Evolutionary conservation across 129 eudicot species (phyloP), one percentile per base, ranked within the genome.

Genomic region (Chrysanthemum seticuspe): DNA sequence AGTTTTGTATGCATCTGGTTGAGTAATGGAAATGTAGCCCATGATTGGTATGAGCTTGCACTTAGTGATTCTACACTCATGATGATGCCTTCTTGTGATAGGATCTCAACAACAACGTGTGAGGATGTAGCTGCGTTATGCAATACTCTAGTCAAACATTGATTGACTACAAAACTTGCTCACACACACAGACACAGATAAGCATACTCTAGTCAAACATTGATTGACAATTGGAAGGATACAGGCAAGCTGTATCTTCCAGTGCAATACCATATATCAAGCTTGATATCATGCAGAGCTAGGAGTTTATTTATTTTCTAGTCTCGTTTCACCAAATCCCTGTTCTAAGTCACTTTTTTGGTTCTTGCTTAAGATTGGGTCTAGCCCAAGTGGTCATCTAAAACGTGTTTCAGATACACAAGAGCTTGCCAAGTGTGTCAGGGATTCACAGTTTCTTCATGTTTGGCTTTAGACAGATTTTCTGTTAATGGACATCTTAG

Each of bases 371-470:
- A 27, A 21, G 4, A 15, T 25, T 27, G n/a, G 36, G 7, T 23
- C 19, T 57, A 57, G 62, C 6, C 62, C 62, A 18, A 57, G 19
- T 14, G 45, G 44, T 19, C 40, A 60, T 16, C 9, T 4, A 65
- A 15, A 40, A 13, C 21, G 9, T 21, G 10, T 65, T 65, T 25
- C 53, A 65, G 70, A 40, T 65, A 36, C 70, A 65, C 21, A 65
- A 62, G 50, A 62, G 21, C 49, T 31, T 60, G n/a, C 40, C 44
- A 60, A 23, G 44, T 12, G 65, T 23, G 13, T 3, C 12, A 9
- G 40, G 40, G 65, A 16, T 31, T 62, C 19, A 13, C 47, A 7
- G 29, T 62, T 29, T 6, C 49, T 31, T 62, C 49, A 62, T 31
- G 67, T 13, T 27, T 14, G 49, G 68, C 47, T 60, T 44, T 7